Base-by-base conservation (phyloP, 371 early-diverging fungal genomes). In the Lichtheimia hyalospora region DNA sequence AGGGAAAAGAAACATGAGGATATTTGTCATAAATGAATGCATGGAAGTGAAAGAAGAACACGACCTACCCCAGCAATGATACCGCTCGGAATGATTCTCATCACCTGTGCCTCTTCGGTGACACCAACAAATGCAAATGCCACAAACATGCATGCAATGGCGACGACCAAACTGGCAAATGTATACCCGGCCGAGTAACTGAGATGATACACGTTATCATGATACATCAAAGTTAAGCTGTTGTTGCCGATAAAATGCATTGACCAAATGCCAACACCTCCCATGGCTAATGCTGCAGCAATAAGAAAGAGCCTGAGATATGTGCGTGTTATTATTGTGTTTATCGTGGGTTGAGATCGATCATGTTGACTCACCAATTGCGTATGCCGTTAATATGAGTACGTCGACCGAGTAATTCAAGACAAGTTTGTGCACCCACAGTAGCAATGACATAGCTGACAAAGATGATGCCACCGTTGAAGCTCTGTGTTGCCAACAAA, bases 181-280 rank as follows among this genome's bases (percentile, higher is more conserved):
- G 79, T 79, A 28, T 64, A 75, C 34, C 76, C 79, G 15, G 69
- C 57, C 4, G 64, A n/a, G 49, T 79, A 79, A n/a, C 61, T 67
- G 8, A 79, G 41, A 40, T 74, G 71, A 54, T 68, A 69, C 5
- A n/a, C 6, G 8, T 50, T 56, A 12, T 39, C 65, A 18, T 61
- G 46, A 21, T 64, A 52, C 3, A 16, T 48, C 14, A 78, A 27
- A 2, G 66, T 73, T 52, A 79, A 40, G 18, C 71, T 63, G 28
- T 79, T 75, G 53, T 79, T 75, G 24, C 70, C 75, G 28, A 74
- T 70, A 44, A 80, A 80, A 63, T 80, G 81, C 81, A 77, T 80
- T 15, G 74, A 73, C 81, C 81, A 80, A 6, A 80, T 71, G 21
- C 67, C 67, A 16, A 75, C 75, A 34, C 70, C 74, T 24, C 81